Conservation (phyloP, 2,329 filamentous ascomycete species). For the Colletotrichum sidae region DNA sequence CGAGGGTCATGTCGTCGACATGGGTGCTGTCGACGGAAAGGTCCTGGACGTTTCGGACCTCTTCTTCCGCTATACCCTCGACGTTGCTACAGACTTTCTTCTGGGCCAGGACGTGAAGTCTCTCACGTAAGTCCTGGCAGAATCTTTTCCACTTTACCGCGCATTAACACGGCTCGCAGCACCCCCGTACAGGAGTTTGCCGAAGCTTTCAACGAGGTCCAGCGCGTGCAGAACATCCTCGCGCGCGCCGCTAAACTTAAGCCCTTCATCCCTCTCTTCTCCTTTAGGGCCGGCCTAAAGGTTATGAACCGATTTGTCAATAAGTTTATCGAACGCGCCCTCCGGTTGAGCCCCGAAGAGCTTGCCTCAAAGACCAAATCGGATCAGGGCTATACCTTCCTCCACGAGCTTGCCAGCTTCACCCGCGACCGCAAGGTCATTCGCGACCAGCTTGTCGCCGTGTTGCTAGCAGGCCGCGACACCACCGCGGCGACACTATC, state of each 20-base stretch:
- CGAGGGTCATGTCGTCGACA: constrained; percentile 72
- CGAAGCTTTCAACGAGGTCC: constrained; percentile 84
- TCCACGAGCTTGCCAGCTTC: constrained; percentile 85
- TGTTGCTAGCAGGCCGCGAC: constrained; percentile 87
- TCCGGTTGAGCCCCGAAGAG: constrained; percentile 77
- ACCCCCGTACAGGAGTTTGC: constrained; percentile 76
- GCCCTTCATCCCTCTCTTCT: constrained; percentile 69
- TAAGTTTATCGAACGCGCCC: constrained; percentile 79
- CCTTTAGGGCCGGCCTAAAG: constrained; percentile 73
- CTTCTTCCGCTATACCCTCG: constrained; percentile 87
- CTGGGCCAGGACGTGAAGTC: constrained; percentile 80
- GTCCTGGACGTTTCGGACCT: constrained; percentile 79
- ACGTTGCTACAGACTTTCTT: constrained; percentile 88
- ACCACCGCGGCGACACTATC: constrained; percentile 86
- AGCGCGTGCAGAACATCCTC: constrained; percentile 77
- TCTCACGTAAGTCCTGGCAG: constrained; percentile 55
- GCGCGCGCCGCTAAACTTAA: constrained; percentile 74
- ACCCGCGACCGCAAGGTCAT: constrained; percentile 79
- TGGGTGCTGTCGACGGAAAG: constrained; percentile 69
- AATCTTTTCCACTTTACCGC: not conserved
- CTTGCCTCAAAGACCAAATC: constrained; percentile 79
- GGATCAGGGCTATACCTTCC: constrained; percentile 82
- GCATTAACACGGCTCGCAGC: constrained; percentile 44
- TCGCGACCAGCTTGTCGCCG: constrained; percentile 85
- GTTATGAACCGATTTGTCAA: constrained; percentile 82